These are phyloP conservation scores for Gaeumannomyces tritici DNA, from an alignment of 2,329 filamentous ascomycete species.

Conservation along the genomic window DNA sequence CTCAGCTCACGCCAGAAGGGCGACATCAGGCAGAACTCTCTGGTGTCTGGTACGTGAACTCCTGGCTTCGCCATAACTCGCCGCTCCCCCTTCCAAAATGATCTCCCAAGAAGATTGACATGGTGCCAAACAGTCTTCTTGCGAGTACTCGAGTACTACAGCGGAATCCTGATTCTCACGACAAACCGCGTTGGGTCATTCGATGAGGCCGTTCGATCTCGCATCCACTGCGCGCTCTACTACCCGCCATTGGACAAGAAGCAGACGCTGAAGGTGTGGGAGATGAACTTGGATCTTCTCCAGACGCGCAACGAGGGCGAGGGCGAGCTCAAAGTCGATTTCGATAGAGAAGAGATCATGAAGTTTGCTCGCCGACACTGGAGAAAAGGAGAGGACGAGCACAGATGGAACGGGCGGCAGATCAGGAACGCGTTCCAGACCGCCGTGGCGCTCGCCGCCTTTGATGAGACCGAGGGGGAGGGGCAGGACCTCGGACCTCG, in stretches of 20 bases:
- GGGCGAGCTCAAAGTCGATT: constrained; percentile 7
- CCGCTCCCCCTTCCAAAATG: not conserved
- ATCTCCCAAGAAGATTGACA: not conserved
- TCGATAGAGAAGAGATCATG: constrained; percentile 12
- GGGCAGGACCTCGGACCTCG: not conserved
- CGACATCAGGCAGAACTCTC: constrained; percentile 18
- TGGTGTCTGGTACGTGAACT: constrained; percentile 16
- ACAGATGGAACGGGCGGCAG: constrained; percentile 22
- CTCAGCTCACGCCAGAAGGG: constrained; percentile 10
- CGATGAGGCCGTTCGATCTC: constrained; percentile 6
- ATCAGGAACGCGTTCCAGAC: constrained; percentile 22
- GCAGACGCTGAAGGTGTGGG: not conserved
- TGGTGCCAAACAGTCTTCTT: not conserved
- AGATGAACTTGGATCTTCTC: not conserved
- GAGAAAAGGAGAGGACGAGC: constrained; percentile 2
- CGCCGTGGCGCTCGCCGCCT: constrained; percentile 8
- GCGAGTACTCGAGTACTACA: constrained; percentile 5
- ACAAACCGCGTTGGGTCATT: constrained; percentile 5
- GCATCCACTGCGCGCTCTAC: constrained; percentile 4
- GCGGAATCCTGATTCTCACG: constrained; percentile 6
- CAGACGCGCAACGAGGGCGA: not conserved
- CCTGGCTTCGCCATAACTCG: not conserved
- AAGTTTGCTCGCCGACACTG: constrained; percentile 11
- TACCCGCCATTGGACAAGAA: constrained; percentile 4
- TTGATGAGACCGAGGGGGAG: constrained; percentile 8